phyloP scores from a whole-genome alignment of 208 protist genomes.

The Trypanosomatidae sp. region DNA sequence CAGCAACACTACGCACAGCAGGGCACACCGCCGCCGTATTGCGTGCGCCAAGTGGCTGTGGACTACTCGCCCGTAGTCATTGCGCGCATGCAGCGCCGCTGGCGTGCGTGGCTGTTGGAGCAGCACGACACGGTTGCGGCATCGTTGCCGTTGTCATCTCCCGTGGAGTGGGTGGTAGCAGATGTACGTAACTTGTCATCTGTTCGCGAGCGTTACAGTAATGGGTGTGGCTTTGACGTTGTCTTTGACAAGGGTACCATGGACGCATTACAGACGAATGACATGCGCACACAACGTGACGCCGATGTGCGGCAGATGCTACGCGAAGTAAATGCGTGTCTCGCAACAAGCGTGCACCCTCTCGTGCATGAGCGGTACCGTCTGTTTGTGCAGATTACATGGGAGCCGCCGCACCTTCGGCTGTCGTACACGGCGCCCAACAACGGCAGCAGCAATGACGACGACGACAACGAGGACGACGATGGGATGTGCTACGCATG shows the following conservation, averaged over 20 bases:
- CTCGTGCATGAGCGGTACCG: conserved; percentile 7
- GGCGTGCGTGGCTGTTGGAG: no score
- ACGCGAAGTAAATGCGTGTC: conserved; percentile 30
- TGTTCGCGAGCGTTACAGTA: conserved; percentile 20
- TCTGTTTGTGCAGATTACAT: conserved; percentile 72
- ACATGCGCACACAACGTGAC: conserved; percentile 17
- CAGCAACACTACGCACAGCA: not conserved
- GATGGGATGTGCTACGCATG: conserved; percentile 19
- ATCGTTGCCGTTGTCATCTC: not conserved
- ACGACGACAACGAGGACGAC: not conserved
- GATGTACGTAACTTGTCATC: conserved; percentile 54
- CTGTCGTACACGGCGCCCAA: conserved; percentile 46
- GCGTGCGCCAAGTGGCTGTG: conserved; percentile 61
- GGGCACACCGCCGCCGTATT: conserved; percentile 9
- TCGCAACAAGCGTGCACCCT: conserved; percentile 7
- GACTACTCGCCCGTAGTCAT: conserved; percentile 76
- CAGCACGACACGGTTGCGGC: not conserved
- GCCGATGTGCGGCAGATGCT: conserved; percentile 62
- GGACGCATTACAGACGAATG: conserved; percentile 71
- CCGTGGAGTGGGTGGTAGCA: conserved; percentile 55
- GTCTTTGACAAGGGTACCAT: conserved; percentile 81
- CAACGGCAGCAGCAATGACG: conserved; percentile 5
- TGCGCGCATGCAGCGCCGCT: conserved; percentile 44
- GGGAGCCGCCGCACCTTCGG: conserved; percentile 64
- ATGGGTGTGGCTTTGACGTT: conserved; percentile 69